phyloP scores from a whole-genome alignment of 78 protist genomes.

The Dictyostelium firmibasis region DNA sequence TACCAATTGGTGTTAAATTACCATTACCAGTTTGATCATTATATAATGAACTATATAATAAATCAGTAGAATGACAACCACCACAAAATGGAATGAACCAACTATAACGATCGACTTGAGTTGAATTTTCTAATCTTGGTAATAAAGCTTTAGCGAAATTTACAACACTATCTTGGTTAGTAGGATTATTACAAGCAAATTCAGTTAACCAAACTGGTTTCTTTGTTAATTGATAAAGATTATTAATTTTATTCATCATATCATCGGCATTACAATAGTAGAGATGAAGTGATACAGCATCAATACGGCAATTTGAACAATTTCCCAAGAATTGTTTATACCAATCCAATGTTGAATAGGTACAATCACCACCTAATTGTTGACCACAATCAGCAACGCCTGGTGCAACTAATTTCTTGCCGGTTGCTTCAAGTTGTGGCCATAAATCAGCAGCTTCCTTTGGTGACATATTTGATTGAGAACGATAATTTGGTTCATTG shows the following conservation, averaged over 20 bases:
- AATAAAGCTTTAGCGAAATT: neutral
- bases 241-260: conserved; percentile 30
- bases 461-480: conserved; percentile 11
- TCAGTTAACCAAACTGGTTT: conserved; percentile 46
- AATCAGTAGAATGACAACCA: neutral
- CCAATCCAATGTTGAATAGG: neutral
- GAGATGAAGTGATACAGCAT: neutral
- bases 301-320: conserved; percentile 13
- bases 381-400: conserved; percentile 19
- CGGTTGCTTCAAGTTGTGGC: neutral
- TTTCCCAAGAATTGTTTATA: neutral
- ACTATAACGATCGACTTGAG: neutral
- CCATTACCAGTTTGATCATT: neutral
- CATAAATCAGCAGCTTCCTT: conserved; percentile 8
- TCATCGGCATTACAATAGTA: conserved; percentile 37
- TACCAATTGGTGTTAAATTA: neutral
- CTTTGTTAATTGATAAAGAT: neutral
- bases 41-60: neutral
- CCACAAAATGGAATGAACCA: conserved; percentile 27
- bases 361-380: neutral
- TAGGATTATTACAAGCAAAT: conserved; percentile 5
- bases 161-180: neutral
- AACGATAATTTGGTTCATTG: conserved; percentile 23
- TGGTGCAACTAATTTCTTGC: neutral
- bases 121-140: neutral